A percentile compares a stretch with the other conserved stretches of the same genome.
These are phyloP conservation scores for Trypanosoma mega DNA, from an alignment of 208 protist genomes.

Conservation along the genomic window DNA sequence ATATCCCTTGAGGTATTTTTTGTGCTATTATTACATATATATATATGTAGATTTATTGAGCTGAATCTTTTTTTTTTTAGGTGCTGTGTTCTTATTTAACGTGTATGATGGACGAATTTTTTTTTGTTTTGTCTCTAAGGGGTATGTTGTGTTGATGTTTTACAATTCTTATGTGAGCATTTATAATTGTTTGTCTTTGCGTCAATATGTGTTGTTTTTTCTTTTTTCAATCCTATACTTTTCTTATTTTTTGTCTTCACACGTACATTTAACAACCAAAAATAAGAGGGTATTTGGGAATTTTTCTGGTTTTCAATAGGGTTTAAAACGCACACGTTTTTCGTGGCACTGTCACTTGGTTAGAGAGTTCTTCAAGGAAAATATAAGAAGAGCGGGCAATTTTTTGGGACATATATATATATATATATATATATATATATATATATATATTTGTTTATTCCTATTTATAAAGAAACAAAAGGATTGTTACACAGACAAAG, in stretches of 20 bases:
- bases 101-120: no score
- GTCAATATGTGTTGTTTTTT: constrained; percentile 9
- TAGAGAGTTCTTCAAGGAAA: not conserved
- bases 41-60: constrained; percentile 14
- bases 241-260: not conserved
- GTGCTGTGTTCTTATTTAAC: constrained; percentile 13
- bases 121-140: no score
- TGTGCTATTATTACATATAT: not conserved
- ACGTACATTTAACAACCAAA: not conserved
- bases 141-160: no score
- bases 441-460: not conserved
- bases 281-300: not conserved
- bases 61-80: constrained; percentile 15
- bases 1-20: no score
- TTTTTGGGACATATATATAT: not conserved
- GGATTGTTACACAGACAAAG: no score
- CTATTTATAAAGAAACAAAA: no score
- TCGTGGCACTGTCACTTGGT: not conserved
- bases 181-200: no score
- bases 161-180: no score
- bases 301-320: not conserved
- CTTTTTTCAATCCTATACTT: no score
- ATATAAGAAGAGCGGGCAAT: not conserved
- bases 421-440: not conserved
- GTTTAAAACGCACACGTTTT: not conserved